Evolutionary conservation across 352 stramenopile genomes (phyloP), one percentile per base, ranked within the genome.

Genomic region (Phytophthora ramorum): DNA sequence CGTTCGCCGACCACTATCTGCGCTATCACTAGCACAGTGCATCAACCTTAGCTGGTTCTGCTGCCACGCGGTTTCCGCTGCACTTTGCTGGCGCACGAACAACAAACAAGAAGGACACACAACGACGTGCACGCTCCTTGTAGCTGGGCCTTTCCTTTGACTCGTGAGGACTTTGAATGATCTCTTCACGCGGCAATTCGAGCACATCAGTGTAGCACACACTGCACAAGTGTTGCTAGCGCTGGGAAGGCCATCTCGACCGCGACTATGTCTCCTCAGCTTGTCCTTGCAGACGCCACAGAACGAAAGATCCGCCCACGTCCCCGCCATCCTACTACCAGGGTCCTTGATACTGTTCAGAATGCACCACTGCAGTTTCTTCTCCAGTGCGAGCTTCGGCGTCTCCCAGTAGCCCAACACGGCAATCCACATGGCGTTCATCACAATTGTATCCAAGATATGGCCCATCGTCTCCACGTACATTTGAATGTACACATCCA

Each of bases 401-500:
- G 53, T 53, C 14, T 58, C 46, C 53, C 62, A 69, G 37, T 64
- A 69, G 16, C 53, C 52, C 30, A 70, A 26, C 20, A 50, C 46
- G 0, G 37, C 38, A 28, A 59, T 43, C 62, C 62, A 70, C 62
- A 70, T 59, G 0, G 56, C 62, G 43, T 70, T 65, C 62, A 66
- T 58, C 26, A 67, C 60, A 9, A 70, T 43, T 3, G 61, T 47
- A 19, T 70, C 60, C n/a, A 69, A 45, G 17, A 74, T 58, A 40
- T 56, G 49, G 6, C 61, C 54, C 46, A 57, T 66, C 3, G 61
- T 63, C 48, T 87, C 76, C 40, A 84, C 69, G 4, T 69, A 76
- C 17, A 69, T 43, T 8, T 71, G 79, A 49, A 85, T 85, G 56
- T 83, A 87, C 28, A 90, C 57, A 30, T 88, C 78, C 19, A 90